phyloP scores from a whole-genome alignment of 208 protist genomes.

The Crithidia expoeki region DNA sequence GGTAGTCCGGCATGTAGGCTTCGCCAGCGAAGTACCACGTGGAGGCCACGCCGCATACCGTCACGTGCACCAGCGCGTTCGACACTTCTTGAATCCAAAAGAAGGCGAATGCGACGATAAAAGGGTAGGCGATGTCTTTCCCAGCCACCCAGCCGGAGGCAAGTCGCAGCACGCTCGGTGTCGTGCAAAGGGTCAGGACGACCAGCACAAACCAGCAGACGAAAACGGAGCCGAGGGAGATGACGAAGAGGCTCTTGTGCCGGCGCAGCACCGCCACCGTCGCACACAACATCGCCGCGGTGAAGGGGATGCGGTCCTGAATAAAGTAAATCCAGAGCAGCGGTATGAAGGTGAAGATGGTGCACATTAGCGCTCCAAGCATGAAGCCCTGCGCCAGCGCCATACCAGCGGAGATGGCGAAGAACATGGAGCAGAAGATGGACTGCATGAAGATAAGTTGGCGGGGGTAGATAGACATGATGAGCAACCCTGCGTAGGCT shows the following conservation, averaged over 20 bases:
- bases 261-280: slow-evolving; percentile 42
- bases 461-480: slow-evolving; percentile 29
- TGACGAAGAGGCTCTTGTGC: slow-evolving; percentile 50
- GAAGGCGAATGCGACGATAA: slow-evolving; percentile 38
- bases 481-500: slow-evolving; percentile 25
- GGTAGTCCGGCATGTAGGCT: slow-evolving; percentile 51
- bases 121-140: slow-evolving; percentile 23
- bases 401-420: slow-evolving; percentile 26
- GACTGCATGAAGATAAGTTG: slow-evolving; percentile 38
- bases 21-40: slow-evolving; percentile 90
- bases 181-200: slow-evolving; percentile 28
- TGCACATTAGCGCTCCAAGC: slow-evolving; percentile 31
- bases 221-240: slow-evolving; percentile 36
- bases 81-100: slow-evolving; percentile 80
- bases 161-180: slow-evolving; percentile 33
- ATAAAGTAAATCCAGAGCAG: slow-evolving; percentile 70
- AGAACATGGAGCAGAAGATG: slow-evolving; percentile 32
- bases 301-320: slow-evolving; percentile 69
- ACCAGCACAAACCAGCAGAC: slow-evolving; percentile 35
- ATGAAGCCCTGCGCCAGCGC: slow-evolving; percentile 17
- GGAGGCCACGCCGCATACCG: slow-evolving; percentile 68
- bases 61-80: slow-evolving; percentile 68
- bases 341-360: slow-evolving; percentile 37
- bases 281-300: slow-evolving; percentile 44
- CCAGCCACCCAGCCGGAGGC: slow-evolving; percentile 22